Conservation (phyloP, 2,329 filamentous ascomycete genomes). For the Nothophoma quercina region DNA sequence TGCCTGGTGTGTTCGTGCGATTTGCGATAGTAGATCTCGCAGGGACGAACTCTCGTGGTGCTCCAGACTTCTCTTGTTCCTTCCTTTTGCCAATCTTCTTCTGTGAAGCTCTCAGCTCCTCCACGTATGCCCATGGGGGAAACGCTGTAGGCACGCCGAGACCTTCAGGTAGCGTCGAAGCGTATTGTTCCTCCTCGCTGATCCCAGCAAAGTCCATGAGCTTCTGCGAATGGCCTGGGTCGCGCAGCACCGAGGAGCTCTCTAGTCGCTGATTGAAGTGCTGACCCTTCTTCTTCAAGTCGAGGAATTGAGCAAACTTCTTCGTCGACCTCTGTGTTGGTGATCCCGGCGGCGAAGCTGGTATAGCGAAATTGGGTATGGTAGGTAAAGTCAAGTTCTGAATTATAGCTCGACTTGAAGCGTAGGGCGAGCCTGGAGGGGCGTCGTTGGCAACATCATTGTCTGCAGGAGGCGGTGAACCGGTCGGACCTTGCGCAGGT, state of each 20-base stretch:
- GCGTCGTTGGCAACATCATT: conserved; percentile 24
- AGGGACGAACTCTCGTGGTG: conserved; percentile 45
- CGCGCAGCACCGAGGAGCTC: conserved; percentile 70
- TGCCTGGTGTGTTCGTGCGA: conserved; percentile 34
- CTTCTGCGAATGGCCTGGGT: conserved; percentile 76
- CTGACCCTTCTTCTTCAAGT: conserved; percentile 76
- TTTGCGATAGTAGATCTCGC: conserved; percentile 35
- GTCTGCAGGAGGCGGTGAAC: conserved; percentile 28
- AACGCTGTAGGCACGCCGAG: conserved; percentile 51
- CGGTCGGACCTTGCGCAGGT: conserved; percentile 39
- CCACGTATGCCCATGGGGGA: conserved; percentile 54
- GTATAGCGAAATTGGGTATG: conserved; percentile 76
- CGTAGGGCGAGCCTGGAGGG: conserved; percentile 68
- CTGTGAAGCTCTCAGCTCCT: conserved; percentile 52
- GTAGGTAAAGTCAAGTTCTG: conserved; percentile 78
- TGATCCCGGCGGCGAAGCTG: conserved; percentile 71
- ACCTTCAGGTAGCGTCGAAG: conserved; percentile 60
- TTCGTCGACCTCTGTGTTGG: conserved; percentile 59
- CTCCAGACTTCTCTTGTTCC: conserved; percentile 40
- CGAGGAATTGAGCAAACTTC: conserved; percentile 77
- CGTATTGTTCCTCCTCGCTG: conserved; percentile 67
- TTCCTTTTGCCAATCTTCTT: conserved; percentile 45
- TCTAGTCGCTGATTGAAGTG: conserved; percentile 82
- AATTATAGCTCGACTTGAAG: conserved; percentile 68
- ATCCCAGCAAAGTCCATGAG: conserved; percentile 73